These are phyloP conservation scores for Scenedesmus sp. DNA, from an alignment of 163 green algal genomes.

Conservation along the genomic window DNA sequence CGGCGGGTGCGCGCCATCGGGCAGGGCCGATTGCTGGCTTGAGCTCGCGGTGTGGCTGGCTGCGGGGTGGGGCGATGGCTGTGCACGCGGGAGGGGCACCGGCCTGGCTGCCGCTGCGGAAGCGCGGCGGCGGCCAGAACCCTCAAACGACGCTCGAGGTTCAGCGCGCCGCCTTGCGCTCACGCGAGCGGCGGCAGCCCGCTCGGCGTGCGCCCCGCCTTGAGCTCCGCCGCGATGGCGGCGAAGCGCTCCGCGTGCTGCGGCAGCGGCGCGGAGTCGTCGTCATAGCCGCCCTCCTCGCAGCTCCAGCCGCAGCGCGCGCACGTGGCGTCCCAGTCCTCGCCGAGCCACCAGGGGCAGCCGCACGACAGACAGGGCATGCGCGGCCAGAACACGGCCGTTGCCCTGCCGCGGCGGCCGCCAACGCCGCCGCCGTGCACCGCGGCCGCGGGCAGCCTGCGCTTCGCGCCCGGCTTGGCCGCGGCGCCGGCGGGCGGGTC, in stretches of 20 bases:
- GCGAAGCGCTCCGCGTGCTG: conserved; percentile 62
- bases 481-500: conserved; percentile 29
- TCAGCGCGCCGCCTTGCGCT: too few relatives aligned
- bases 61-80: too few relatives aligned
- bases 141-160: too few relatives aligned
- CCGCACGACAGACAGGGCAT: conserved; percentile 89
- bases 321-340: conserved; percentile 85
- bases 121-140: too few relatives aligned
- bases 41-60: too few relatives aligned
- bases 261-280: conserved; percentile 81
- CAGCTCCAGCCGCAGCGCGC: conserved; percentile 76
- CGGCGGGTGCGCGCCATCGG: too few relatives aligned
- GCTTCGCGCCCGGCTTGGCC: conserved; percentile 33
- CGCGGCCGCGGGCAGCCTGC: conserved; percentile 8
- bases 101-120: too few relatives aligned
- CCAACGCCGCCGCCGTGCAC: conserved; percentile 14
- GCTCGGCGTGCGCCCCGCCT: conserved; percentile 56
- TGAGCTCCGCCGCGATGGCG: conserved; percentile 59
- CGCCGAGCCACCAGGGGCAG: conserved; percentile 85
- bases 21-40: too few relatives aligned
- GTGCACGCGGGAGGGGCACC: too few relatives aligned
- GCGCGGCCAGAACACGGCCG: conserved; percentile 76
- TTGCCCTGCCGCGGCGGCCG: conserved; percentile 23
- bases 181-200: conserved; percentile 9
- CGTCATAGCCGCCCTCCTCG: conserved; percentile 81